Conservation (phyloP, 1,284 basidiomycete genomes). For the Wallemia hederae region DNA sequence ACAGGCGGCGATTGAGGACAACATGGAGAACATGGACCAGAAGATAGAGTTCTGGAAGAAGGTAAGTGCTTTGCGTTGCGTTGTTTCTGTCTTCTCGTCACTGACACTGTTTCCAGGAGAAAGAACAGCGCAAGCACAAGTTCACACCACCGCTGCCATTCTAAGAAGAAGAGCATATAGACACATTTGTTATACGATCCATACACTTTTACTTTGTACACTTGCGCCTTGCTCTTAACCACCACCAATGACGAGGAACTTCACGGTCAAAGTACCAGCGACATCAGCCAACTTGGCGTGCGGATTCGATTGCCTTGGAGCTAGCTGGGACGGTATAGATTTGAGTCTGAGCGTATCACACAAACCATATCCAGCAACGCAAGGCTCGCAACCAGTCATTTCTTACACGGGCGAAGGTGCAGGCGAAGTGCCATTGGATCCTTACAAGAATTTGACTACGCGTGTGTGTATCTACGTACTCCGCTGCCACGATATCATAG, state of each 20-base stretch:
- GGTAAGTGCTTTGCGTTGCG: neutral
- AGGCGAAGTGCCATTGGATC: slow-evolving; percentile 64
- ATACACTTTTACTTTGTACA: neutral
- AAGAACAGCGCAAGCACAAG: neutral
- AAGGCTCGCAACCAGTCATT: slow-evolving; percentile 27
- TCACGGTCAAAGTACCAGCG: slow-evolving; percentile 56
- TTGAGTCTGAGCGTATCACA: slow-evolving; percentile 12
- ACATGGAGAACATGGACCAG: neutral
- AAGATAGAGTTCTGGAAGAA: neutral
- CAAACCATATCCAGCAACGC: slow-evolving; percentile 4
- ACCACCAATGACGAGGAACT: slow-evolving; percentile 10
- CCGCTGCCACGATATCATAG: slow-evolving; percentile 42
- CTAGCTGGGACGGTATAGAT: neutral
- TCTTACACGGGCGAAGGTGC: slow-evolving; percentile 68
- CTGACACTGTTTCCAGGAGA: neutral
- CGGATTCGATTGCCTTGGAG: slow-evolving; percentile 39
- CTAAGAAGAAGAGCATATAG: no score
- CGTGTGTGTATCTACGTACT: slow-evolving; percentile 91
- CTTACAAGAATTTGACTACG: slow-evolving; percentile 94
- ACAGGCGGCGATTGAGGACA: neutral
- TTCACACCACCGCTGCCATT: neutral
- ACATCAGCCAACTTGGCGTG: slow-evolving; percentile 97
- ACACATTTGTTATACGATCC: neutral
- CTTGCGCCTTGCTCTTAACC: neutral
- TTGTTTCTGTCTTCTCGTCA: neutral